Conservation (phyloP, 2,329 filamentous ascomycete species). For the Pestalotiopsis sp. region DNA sequence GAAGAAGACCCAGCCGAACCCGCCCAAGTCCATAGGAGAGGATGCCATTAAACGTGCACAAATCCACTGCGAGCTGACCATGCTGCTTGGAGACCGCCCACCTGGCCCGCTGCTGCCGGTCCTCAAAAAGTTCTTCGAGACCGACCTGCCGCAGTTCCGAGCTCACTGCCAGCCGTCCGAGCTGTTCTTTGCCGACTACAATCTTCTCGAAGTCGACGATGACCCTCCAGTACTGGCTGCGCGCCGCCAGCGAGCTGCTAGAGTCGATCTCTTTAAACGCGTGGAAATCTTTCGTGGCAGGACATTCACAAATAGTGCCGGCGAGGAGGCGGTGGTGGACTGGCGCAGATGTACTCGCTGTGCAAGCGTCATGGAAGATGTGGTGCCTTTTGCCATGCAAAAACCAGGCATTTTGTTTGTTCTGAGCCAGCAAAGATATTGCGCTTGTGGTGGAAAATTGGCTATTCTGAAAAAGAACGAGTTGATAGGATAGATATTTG, state of each 20-base stretch:
- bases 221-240: slow-evolving; percentile 49
- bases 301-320: slow-evolving; percentile 13
- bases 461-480: slow-evolving; percentile 37
- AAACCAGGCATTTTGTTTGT: slow-evolving; percentile 56
- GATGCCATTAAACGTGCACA: slow-evolving; percentile 46
- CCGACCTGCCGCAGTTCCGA: slow-evolving; percentile 59
- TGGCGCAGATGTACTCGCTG: slow-evolving; percentile 61
- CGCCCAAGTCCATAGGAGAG: slow-evolving; percentile 33
- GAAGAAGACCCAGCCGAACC: slow-evolving; percentile 34
- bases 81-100: slow-evolving; percentile 52
- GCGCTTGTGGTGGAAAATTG: slow-evolving; percentile 57
- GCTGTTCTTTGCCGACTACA: slow-evolving; percentile 74
- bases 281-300: slow-evolving; percentile 53
- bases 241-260: slow-evolving; percentile 37
- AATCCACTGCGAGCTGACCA: slow-evolving; percentile 50
- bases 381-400: slow-evolving; percentile 33
- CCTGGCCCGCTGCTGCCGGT: slow-evolving; percentile 53
- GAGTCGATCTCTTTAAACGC: slow-evolving; percentile 61
- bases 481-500: slow-evolving; percentile 7
- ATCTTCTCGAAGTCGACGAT: slow-evolving; percentile 66
- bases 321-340: slow-evolving; percentile 14
- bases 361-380: slow-evolving; percentile 66
- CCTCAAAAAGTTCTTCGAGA: slow-evolving; percentile 66
- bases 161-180: slow-evolving; percentile 63
- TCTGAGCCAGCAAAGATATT: slow-evolving; percentile 55